Conservation (phyloP, 2,329 filamentous ascomycete species). For the Penicillium hesseltinei region DNA sequence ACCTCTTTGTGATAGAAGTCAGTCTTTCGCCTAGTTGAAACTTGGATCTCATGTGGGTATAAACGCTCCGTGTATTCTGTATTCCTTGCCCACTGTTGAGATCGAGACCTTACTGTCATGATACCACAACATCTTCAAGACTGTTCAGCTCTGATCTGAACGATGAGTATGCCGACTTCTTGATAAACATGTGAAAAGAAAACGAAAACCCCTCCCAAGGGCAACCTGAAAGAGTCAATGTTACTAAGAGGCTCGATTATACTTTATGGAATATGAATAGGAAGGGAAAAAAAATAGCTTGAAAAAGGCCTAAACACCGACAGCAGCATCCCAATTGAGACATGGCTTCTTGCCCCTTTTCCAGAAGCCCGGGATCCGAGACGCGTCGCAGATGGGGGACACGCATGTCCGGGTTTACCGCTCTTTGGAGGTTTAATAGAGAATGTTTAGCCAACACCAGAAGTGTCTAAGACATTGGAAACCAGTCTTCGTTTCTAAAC, state of each 20-base stretch:
- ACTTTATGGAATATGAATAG: not conserved
- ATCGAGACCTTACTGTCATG: not conserved
- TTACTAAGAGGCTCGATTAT: not conserved
- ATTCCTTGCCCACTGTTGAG: not conserved
- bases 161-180: not conserved
- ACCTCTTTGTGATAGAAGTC: not conserved
- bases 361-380: slow-evolving; percentile 13
- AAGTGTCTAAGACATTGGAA: slow-evolving; percentile 25
- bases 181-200: not conserved
- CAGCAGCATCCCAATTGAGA: slow-evolving; percentile 20
- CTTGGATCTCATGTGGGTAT: not conserved
- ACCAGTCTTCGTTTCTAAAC: slow-evolving; percentile 11
- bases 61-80: not conserved
- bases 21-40: not conserved
- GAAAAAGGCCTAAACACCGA: slow-evolving; percentile 13
- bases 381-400: slow-evolving; percentile 5
- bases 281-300: not conserved
- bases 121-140: not conserved
- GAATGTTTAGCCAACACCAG: not conserved
- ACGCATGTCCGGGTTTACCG: slow-evolving; percentile 19
- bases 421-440: slow-evolving; percentile 15
- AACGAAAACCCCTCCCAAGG: not conserved
- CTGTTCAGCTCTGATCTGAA: not conserved
- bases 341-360: slow-evolving; percentile 14
- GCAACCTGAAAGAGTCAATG: not conserved